These are phyloP conservation scores for Suhomyces xylopsoci DNA, from an alignment of 805 yeast species.

Conservation along the genomic window DNA sequence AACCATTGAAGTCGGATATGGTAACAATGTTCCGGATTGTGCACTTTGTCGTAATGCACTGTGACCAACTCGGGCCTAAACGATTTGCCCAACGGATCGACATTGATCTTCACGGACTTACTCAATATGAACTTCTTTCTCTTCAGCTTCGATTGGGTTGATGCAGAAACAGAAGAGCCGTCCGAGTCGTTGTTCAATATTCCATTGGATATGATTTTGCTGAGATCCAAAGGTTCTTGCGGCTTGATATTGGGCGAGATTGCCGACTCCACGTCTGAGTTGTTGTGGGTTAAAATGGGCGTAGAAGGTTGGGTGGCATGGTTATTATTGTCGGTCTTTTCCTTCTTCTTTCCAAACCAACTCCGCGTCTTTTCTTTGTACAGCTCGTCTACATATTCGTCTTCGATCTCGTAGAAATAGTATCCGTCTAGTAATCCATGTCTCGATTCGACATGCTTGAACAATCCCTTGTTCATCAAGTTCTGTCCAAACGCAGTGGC, in stretches of 20 bases:
- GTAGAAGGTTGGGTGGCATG: background rate
- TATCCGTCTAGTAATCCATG: slow-evolving; percentile 91
- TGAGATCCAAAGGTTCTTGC: slow-evolving; percentile 18
- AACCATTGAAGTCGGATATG: slow-evolving; percentile 92
- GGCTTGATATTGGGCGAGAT: slow-evolving; percentile 22
- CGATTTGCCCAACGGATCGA: slow-evolving; percentile 71
- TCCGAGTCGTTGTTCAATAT: slow-evolving; percentile 10
- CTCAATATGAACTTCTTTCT: slow-evolving; percentile 55
- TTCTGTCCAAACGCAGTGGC: slow-evolving; percentile 79
- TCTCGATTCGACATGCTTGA: slow-evolving; percentile 77
- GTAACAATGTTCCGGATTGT: slow-evolving; percentile 92
- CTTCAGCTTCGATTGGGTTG: slow-evolving; percentile 19
- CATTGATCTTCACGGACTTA: slow-evolving; percentile 62
- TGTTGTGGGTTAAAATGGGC: slow-evolving; percentile 17
- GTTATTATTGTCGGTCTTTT: background rate
- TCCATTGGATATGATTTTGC: slow-evolving; percentile 16
- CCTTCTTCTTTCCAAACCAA: slow-evolving; percentile 33
- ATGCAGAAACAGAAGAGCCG: slow-evolving; percentile 24
- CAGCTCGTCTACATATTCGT: slow-evolving; percentile 46
- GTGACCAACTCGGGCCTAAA: slow-evolving; percentile 73
- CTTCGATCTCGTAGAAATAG: slow-evolving; percentile 74
- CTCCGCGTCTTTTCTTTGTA: slow-evolving; percentile 19
- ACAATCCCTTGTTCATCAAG: slow-evolving; percentile 67
- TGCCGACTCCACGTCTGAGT: slow-evolving; percentile 27
- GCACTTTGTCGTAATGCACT: slow-evolving; percentile 88